Base-by-base conservation (phyloP, 768 basidiomycete genomes). In the Ramaria sp. region DNA sequence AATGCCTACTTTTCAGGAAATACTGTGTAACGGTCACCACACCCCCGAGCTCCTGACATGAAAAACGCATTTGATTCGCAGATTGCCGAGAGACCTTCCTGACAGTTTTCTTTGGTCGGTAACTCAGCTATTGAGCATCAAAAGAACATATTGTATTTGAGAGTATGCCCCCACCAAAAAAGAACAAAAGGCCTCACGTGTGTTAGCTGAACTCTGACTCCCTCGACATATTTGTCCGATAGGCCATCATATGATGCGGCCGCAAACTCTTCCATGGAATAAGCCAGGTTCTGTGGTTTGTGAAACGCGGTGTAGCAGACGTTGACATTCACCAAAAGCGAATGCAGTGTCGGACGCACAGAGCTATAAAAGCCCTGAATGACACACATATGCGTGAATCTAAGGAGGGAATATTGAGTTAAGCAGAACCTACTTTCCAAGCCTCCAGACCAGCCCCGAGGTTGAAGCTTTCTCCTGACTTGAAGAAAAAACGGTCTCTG, bases 401-500 rank as follows among this genome's bases (percentile, higher is more conserved):
- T 17, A 30, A 7, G 4, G 17, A 24, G 9, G 31, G 48, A 1
- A 34, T 17, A 42, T 13, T 22, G 17, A 46, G 19, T 11, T 30
- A 30, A 13, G 45, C 7, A n/a, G 19, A 7, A 37, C 10, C 4
- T 50, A 57, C 46, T 72, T 69, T 86, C 82, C 68, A 88, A 60
- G 67, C 82, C 63, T 74, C 77, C 57, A 75, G 80, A 19, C 83
- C 84, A 24, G 75, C 76, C 12, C 76, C 75, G 31, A 81, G 66
- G 3, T 57, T n/a, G 11, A 51, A 41, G 2, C 70, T 62, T 3
- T 62, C 63, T 37, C 70, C 67, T 30, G 65, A 53, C 9, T 67
- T 69, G 71, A 85, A 85, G 69, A 87, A 88, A 67, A 80, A 86
- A 12, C 81, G 75, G 59, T 83, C 83, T 52, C 78, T 71, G 1